phyloP scores from a whole-genome alignment of 176 grass and related monocot species.

The Musa troglodytarum region DNA sequence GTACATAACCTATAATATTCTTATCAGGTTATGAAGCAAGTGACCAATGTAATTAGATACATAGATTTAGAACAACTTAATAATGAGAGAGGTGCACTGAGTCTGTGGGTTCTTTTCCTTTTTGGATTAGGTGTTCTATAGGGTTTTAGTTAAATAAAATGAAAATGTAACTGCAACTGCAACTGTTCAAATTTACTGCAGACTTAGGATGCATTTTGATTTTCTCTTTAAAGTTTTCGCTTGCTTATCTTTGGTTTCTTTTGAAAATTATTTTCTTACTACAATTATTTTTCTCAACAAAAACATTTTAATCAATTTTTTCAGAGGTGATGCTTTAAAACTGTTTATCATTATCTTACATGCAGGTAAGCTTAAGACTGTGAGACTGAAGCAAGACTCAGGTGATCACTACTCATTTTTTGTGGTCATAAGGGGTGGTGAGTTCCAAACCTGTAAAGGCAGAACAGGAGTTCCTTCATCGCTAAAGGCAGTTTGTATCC shows the following conservation, averaged over 20 bases:
- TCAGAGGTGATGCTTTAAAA: no score
- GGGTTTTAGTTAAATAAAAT: not conserved
- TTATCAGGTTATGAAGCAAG: not conserved
- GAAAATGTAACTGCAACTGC: not conserved
- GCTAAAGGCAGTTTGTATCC: constrained; percentile 53
- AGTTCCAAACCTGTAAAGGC: constrained; percentile 27
- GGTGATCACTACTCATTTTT: constrained; percentile 59
- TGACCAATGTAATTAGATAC: no score
- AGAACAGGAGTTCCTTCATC: constrained; percentile 25
- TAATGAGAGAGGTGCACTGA: no score
- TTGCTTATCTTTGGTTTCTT: not conserved
- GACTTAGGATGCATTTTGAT: not conserved
- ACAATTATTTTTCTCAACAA: no score
- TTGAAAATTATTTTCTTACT: not conserved
- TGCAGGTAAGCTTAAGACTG: constrained; percentile 79
- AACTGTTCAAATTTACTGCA: not conserved
- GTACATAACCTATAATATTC: not conserved
- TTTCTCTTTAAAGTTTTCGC: not conserved
- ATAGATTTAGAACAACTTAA: no score
- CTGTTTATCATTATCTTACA: not conserved
- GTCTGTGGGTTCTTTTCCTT: no score
- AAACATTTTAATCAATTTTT: no score
- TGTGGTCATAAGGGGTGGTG: constrained; percentile 26
- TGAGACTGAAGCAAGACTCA: constrained; percentile 64
- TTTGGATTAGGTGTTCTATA: not conserved